Percentiles rank a stretch among this genome's conserved stretches.
phyloP scores from a whole-genome alignment of 176 grass and related monocot genomes.

The Aegilops sharonensis region DNA sequence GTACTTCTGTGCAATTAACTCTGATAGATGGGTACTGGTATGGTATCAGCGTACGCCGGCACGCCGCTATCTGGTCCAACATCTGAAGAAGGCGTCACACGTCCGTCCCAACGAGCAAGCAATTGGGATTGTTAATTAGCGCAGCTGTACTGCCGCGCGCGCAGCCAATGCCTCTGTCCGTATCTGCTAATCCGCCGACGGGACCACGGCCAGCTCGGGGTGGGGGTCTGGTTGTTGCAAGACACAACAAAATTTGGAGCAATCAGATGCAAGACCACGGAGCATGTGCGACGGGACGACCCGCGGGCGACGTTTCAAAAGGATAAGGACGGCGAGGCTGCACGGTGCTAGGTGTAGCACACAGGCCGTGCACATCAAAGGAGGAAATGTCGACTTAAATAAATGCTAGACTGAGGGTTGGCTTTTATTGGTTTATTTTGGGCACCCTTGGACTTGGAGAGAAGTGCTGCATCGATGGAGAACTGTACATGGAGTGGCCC shows the following conservation, averaged over 20 bases:
- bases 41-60: neutral
- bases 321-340: neutral
- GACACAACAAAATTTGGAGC: neutral
- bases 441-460: neutral
- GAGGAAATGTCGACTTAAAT: neutral
- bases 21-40: neutral
- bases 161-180: neutral
- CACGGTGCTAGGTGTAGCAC: neutral
- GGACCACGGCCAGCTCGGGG: neutral
- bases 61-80: conserved; percentile 16
- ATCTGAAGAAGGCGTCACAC: neutral
- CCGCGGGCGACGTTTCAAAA: neutral
- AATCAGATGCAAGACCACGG: neutral
- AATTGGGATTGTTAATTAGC: conserved; percentile 3
- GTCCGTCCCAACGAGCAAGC: neutral
- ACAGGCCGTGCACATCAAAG: too few relatives aligned
- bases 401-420: too few relatives aligned
- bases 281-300: neutral
- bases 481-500: neutral
- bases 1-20: too few relatives aligned
- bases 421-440: neutral
- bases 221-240: too few relatives aligned
- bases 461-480: neutral
- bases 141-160: neutral
- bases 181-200: neutral